A percentile compares a stretch with the other conserved stretches of the same genome.
These are phyloP conservation scores for Nymphaea colorata DNA, from an alignment of 164 flowering plant species.

Conservation along the genomic window DNA sequence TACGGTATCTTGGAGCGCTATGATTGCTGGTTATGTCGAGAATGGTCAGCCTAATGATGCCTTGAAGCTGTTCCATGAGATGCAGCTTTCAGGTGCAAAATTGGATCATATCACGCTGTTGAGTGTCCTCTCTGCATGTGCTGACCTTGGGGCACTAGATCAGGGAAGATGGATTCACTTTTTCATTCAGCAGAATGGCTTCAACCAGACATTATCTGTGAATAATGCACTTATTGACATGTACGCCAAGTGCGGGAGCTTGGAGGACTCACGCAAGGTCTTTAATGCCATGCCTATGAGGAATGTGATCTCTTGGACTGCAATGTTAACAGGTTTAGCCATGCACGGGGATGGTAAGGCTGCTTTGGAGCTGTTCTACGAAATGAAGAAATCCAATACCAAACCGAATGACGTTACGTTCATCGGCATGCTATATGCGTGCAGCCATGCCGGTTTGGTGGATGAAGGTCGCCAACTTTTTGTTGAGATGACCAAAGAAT, in stretches of 20 bases:
- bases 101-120: constrained; percentile 64
- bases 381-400: constrained; percentile 42
- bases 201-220: constrained; percentile 32
- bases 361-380: constrained; percentile 41
- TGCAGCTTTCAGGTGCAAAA: constrained; percentile 31
- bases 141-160: constrained; percentile 55
- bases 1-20: constrained; percentile 77
- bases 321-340: constrained; percentile 58
- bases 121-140: constrained; percentile 78
- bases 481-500: constrained; percentile 41
- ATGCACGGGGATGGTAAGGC: constrained; percentile 49
- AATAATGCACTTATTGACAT: constrained; percentile 76
- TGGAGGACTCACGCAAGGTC: constrained; percentile 37
- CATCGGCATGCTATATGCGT: constrained; percentile 61
- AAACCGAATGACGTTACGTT: constrained; percentile 63
- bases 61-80: constrained; percentile 41
- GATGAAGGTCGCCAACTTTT: constrained; percentile 48
- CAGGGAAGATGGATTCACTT: constrained; percentile 48
- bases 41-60: constrained; percentile 52
- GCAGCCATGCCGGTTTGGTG: constrained; percentile 77
- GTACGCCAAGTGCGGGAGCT: constrained; percentile 80
- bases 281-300: constrained; percentile 43
- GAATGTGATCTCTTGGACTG: constrained; percentile 75
- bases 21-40: constrained; percentile 74
- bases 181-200: constrained; percentile 31